Conservation (phyloP, 2,329 filamentous ascomycete species). For the Pseudopithomyces maydicus region DNA sequence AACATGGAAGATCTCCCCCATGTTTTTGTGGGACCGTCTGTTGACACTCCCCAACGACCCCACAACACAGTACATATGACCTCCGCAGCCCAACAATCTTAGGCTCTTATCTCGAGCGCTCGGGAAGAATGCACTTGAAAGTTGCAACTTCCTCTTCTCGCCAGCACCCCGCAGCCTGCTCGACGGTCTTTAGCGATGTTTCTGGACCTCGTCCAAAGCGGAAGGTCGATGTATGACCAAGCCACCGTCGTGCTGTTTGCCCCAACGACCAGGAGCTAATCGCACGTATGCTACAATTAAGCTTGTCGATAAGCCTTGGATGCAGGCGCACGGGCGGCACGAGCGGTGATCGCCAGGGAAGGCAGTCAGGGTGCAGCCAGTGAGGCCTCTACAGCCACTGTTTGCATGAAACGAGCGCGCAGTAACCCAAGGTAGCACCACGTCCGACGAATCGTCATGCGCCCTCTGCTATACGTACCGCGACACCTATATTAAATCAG, state of each 20-base stretch:
- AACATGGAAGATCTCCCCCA: background rate
- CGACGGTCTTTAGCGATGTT: slow-evolving; percentile 9
- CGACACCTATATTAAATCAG: slow-evolving; percentile 29
- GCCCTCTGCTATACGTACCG: slow-evolving; percentile 2
- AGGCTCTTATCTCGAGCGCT: slow-evolving; percentile 2
- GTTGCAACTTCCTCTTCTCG: slow-evolving; percentile 11
- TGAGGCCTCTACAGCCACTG: slow-evolving; percentile 16
- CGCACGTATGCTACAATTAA: slow-evolving; percentile 1
- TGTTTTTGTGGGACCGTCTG: background rate
- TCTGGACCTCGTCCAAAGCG: slow-evolving; percentile 16
- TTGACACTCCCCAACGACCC: background rate
- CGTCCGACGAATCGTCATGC: slow-evolving; percentile 21
- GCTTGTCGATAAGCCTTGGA: slow-evolving; percentile 17
- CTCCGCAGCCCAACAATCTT: background rate
- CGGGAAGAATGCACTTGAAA: background rate
- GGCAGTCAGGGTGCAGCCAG: slow-evolving; percentile 13
- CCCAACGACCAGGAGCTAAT: slow-evolving; percentile 3
- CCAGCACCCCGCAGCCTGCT: background rate
- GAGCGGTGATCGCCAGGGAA: slow-evolving; percentile 19
- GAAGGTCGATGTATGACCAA: slow-evolving; percentile 16
- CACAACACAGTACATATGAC: background rate
- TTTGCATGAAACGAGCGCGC: slow-evolving; percentile 15
- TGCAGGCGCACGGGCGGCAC: slow-evolving; percentile 8
- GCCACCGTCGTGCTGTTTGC: slow-evolving; percentile 9
- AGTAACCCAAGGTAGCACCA: slow-evolving; percentile 5